Evolutionary conservation across 129 eudicot genomes (phyloP), one percentile per base, ranked within the genome.

Genomic region (Pittosporum tobira): DNA sequence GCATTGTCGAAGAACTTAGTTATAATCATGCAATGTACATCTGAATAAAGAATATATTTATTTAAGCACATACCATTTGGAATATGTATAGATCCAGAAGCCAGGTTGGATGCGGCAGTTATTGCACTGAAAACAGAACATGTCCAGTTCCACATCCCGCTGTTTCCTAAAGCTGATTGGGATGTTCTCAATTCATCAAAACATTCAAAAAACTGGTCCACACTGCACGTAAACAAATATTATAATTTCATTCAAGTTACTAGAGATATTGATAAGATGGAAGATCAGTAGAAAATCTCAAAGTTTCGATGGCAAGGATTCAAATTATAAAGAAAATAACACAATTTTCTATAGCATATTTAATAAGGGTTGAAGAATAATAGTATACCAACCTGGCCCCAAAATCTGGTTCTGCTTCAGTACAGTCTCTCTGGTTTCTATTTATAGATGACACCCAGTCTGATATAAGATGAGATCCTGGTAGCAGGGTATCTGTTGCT

Each of bases 101-200:
- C 96, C 66, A 93, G 94, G 64, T 80, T 84, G n/a, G 99, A 78
- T 53, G 96, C 96, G 58, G 96, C 96, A 74, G 93, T 84, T 73
- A 93, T 81, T 19, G 96, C 94, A 73, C 94, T 93, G 65, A 93
- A 81, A 47, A 87, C 90, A 14, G 99, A 93, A 64, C 96, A 73
- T 16, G 94, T 83, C 99, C 96, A 87, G 64, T 82, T 83, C 99
- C 94, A 93, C 91, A 84, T 77, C 61, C 99, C 96, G 69, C 99
- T 87, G 73, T 79, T 84, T 40, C 99, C 96, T 66, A 93, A 64
- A 48, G 86, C 84, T 26, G 96, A 84, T 53, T 93, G 96, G 65
- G 99, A 93, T 60, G 64, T 81, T 73, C 94, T 84, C 64, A 87
- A 59, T 67, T 64, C 99, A 81, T 93, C 99, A 72, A 84, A 79